Evolutionary conservation across 768 basidiomycete species (phyloP), one percentile per base, ranked within the genome.

Genomic region (Serpula lacrymans): DNA sequence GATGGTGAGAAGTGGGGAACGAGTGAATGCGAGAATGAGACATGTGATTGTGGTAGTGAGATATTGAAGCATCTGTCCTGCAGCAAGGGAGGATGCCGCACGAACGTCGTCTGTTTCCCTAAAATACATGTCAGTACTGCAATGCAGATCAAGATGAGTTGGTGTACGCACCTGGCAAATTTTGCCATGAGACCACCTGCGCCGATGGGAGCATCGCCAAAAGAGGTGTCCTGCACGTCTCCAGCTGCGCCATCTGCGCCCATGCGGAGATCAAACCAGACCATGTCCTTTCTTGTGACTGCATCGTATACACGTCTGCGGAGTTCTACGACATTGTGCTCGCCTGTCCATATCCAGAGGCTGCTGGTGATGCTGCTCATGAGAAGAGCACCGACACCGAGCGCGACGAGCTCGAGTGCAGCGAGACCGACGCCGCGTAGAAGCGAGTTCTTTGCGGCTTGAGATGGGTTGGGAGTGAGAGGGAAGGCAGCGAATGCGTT

Each of bases 101-200:
- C 95, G 82, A 31, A 96, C 86, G 47, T 96, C 89, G 62, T 97
- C 92, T 6, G 94, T 96, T 64, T 97, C 95, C 49, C 93, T 98
- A 53, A 4, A 24, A 34, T 44, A 25, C 11, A 49, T 5, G 33
- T 31, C 4, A 51, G 38, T 38, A 48, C 21, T n/a, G n/a, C n/a
- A 35, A 36, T 24, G 9, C 4, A 5, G 2, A 14, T 22, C 3
- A 5, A 0, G 11, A 11, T 14, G 28, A 25, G 30, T 25, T 12
- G 16, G n/a, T 14, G 10, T 22, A 18, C 59, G 30, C 42, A 89
- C 91, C 81, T 80, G 24, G 86, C 77, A 59, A 96, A 97, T 56
- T 91, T 88, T 39, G 89, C 84, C 92, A 95, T 94, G 31, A 96
- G 70, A 16, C 92, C 93, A 45, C 86, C 91, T 36, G 91, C 90